Evolutionary conservation across 2,329 filamentous ascomycete species (phyloP), one percentile per base, ranked within the genome.

Genomic region (Fusarium sp.): DNA sequence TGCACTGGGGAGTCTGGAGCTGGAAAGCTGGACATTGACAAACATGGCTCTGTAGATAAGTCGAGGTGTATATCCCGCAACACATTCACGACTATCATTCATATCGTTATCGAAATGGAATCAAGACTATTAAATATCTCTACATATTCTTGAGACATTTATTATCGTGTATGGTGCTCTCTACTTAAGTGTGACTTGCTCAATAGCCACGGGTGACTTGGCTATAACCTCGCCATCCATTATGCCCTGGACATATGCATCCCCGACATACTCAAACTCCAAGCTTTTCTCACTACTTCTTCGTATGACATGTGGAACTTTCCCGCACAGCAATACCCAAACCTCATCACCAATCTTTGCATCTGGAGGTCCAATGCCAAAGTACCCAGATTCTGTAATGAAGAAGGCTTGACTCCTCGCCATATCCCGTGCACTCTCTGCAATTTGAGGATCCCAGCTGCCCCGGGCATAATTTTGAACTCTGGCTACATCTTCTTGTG

Each of bases 221-320:
- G 24, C 9, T 18, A 62, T 50, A 7, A 56, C 5, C 18, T 45
- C 61, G 3, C 62, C 62, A 2, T 43, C 24, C 62, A 64, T 57
- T 37, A 64, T 37, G 14, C 61, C 61, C 35, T 64, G 48, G 9
- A 64, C 61, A 33, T 64, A 64, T 6, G 31, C 43, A 39, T 63
- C 60, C 2, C 43, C 60, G 6, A 62, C 14, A 9, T 24, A 45
- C 41, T 35, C 20, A 50, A 63, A 63, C 13, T 37, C 59, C 13
- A 31, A 31, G 4, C n/a, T 10, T 24, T 18, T 24, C 11, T 22
- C 24, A 6, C 18, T 13, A 2, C 9, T 24, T 33, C 16, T 48
- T 9, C 43, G 20, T 9, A 63, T 27, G 4, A 50, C 27, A 50
- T 62, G 59, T 4, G 60, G 60, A 2, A 39, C 31, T 1, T 63